A percentile compares a stretch with the other conserved stretches of the same genome.
phyloP scores from a whole-genome alignment of 1,284 basidiomycete genomes.

The Omphalotus olearius region DNA sequence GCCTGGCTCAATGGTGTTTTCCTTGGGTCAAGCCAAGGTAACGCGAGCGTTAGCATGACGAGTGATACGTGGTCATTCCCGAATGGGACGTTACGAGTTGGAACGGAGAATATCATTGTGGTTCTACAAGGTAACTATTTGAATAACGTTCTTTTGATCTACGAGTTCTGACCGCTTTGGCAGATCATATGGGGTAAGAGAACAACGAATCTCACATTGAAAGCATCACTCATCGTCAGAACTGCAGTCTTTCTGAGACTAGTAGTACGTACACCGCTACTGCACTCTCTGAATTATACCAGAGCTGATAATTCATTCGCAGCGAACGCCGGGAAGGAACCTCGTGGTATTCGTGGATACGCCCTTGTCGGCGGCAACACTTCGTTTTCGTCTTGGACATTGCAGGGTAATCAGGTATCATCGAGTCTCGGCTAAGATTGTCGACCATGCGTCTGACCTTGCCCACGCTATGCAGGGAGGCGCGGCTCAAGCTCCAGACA shows the following conservation, averaged over 20 bases:
- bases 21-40: constrained; percentile 44
- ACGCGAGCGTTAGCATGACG: constrained; percentile 35
- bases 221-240: background rate
- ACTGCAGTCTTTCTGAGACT: constrained; percentile 38
- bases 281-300: background rate
- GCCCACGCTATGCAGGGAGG: constrained; percentile 31
- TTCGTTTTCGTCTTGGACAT: constrained; percentile 40
- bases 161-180: background rate
- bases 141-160: background rate
- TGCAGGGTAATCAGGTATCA: constrained; percentile 46
- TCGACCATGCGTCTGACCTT: background rate
- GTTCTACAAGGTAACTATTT: constrained; percentile 45
- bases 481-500: constrained; percentile 39
- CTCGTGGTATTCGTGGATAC: constrained; percentile 48
- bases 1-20: constrained; percentile 49
- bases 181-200: constrained; percentile 12
- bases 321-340: constrained; percentile 48
- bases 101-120: constrained; percentile 43
- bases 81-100: constrained; percentile 27
- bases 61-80: constrained; percentile 38
- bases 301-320: constrained; percentile 1
- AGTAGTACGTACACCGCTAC: constrained; percentile 34
- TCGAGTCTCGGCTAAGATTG: background rate
- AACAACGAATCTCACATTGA: background rate
- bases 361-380: constrained; percentile 36